These are phyloP conservation scores for Leccinellum luteum DNA, from an alignment of 768 basidiomycete genomes.

Conservation along the genomic window DNA sequence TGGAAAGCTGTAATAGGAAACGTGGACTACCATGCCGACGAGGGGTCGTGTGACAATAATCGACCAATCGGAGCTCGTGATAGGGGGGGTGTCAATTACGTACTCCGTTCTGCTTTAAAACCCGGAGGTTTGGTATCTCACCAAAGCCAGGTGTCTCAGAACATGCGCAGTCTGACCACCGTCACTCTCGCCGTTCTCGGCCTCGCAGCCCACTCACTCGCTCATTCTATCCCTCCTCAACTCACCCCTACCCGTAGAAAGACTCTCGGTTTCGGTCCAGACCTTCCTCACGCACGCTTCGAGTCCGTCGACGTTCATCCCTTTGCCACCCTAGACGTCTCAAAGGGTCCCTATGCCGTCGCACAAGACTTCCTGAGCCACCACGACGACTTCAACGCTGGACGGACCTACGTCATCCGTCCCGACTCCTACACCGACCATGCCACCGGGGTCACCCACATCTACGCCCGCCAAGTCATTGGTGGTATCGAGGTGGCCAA, in stretches of 20 bases:
- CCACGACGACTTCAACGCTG: conserved; percentile 35
- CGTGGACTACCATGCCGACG: not conserved
- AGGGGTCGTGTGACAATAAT: conserved; percentile 17
- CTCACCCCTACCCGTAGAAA: conserved; percentile 50
- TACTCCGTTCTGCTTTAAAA: conserved; percentile 18
- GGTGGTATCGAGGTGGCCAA: conserved; percentile 87
- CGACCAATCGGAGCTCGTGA: conserved; percentile 18
- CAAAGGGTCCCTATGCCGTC: conserved; percentile 54
- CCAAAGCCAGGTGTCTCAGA: not conserved
- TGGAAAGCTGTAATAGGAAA: not conserved
- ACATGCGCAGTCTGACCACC: conserved; percentile 65
- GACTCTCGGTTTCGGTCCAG: conserved; percentile 87
- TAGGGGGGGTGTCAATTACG: conserved; percentile 17
- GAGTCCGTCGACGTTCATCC: conserved; percentile 38
- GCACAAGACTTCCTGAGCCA: conserved; percentile 58
- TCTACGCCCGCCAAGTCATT: conserved; percentile 82
- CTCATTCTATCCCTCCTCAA: conserved; percentile 34
- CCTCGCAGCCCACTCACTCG: conserved; percentile 55
- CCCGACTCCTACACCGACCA: conserved; percentile 86
- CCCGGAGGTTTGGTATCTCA: not conserved
- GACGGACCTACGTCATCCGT: conserved; percentile 56
- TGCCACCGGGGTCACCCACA: conserved; percentile 83
- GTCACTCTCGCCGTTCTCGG: conserved; percentile 60
- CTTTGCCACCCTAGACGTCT: conserved; percentile 38
- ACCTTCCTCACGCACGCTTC: conserved; percentile 71